These are phyloP conservation scores for Phytophthora sansomeana DNA, from an alignment of 352 stramenopile species.

Conservation along the genomic window DNA sequence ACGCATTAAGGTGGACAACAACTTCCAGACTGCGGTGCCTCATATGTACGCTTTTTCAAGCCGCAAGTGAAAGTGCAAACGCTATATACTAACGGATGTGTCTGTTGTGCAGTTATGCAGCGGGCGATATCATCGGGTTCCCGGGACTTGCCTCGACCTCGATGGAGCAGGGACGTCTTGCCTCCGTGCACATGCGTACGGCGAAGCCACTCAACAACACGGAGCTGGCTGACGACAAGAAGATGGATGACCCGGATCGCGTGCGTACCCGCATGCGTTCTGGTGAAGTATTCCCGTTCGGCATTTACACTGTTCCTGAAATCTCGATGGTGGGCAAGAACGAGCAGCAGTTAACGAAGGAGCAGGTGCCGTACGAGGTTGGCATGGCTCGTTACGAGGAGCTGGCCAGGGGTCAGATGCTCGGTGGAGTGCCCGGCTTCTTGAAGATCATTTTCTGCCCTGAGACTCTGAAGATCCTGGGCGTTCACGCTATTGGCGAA, in stretches of 20 bases:
- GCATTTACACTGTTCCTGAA: conserved; percentile 90
- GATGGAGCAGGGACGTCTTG: conserved; percentile 91
- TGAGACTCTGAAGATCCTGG: conserved; percentile 73
- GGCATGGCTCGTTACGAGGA: conserved; percentile 85
- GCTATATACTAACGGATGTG: conserved; percentile 1
- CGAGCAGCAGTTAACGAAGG: conserved; percentile 85
- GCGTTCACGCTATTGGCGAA: conserved; percentile 87
- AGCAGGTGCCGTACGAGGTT: conserved; percentile 81
- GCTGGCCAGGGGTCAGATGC: conserved; percentile 88
- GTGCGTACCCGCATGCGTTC: conserved; percentile 86
- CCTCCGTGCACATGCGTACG: conserved; percentile 90
- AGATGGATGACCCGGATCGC: conserved; percentile 69
- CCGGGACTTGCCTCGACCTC: conserved; percentile 90
- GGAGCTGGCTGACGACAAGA: conserved; percentile 47
- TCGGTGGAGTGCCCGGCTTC: conserved; percentile 78
- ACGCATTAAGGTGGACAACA: conserved; percentile 87
- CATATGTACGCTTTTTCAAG: conserved; percentile 73
- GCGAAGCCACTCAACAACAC: conserved; percentile 69
- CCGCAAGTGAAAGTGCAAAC: not conserved
- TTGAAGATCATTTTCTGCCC: conserved; percentile 91
- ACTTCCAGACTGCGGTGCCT: conserved; percentile 88
- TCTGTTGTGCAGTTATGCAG: conserved; percentile 75
- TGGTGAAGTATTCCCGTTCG: conserved; percentile 87
- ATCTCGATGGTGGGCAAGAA: conserved; percentile 93
- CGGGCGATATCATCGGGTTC: conserved; percentile 91